Evolutionary conservation across 257 asterid genomes (phyloP).

Genomic region (Solanum piurae): DNA sequence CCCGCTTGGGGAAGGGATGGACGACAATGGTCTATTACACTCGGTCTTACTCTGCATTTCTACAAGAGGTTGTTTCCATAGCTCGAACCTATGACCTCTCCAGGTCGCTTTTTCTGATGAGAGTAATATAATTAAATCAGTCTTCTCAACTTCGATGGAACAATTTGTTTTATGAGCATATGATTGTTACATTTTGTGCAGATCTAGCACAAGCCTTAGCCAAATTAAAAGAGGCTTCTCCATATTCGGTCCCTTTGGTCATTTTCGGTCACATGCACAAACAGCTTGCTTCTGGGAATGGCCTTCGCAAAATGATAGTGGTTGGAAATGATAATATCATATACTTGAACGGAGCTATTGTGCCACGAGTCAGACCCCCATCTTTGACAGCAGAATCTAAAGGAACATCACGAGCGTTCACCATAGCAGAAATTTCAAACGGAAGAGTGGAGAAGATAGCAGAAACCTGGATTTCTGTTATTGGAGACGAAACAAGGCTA

Average conservation of each 20-base stretch:
- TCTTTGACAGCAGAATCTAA: slow-evolving; percentile 3
- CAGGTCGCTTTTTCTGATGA: not conserved
- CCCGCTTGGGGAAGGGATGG: not conserved
- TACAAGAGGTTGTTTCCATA: not conserved
- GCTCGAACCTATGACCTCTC: not conserved
- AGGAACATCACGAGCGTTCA: slow-evolving; percentile 72
- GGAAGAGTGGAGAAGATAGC: slow-evolving; percentile 49
- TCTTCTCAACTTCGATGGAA: not conserved
- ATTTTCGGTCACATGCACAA: slow-evolving; percentile 98
- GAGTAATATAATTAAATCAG: not conserved
- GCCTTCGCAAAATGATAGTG: slow-evolving; percentile 71
- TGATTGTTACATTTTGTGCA: slow-evolving; percentile 24
- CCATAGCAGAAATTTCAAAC: slow-evolving; percentile 45
- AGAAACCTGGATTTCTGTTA: slow-evolving; percentile 83
- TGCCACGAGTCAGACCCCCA: slow-evolving; percentile 56
- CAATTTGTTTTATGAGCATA: not conserved
- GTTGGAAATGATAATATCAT: slow-evolving; percentile 49
- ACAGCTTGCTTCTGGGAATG: slow-evolving; percentile 52
- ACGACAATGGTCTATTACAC: not conserved
- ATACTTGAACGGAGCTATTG: slow-evolving; percentile 80
- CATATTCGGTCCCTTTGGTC: slow-evolving; percentile 51
- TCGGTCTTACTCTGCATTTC: not conserved
- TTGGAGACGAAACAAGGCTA: slow-evolving; percentile 28
- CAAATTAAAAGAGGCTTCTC: slow-evolving; percentile 42
- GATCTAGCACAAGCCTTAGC: slow-evolving; percentile 72